Evolutionary conservation across 345 rosid genomes (phyloP), one percentile per base, ranked within the genome.

Genomic region (Raphanus raphanistrum): DNA sequence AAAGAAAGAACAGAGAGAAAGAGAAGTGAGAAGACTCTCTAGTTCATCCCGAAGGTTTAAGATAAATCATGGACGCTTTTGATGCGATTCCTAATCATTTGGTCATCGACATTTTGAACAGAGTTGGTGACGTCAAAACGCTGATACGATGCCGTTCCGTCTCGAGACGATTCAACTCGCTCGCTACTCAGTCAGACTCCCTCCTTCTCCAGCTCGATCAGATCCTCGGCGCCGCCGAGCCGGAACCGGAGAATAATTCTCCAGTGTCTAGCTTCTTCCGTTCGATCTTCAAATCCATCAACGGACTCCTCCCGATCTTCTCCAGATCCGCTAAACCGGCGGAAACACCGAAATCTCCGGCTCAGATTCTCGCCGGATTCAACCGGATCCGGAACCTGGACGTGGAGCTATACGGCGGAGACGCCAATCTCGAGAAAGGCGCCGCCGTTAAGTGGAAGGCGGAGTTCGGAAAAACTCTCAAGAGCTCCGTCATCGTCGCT

Each of bases 371-470:
- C 68, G 15, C 79, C 57, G 58, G 79, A 33, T 80, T 80, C 26
- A 55, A 75, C 16, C 79, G 82, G 76, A 80, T 80, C 76, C 79
- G 72, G 72, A 70, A 70, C 45, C 68, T 80, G 5, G 79, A 80
- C 4, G 82, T 80, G 57, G 79, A 74, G 68, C 26, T 80, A 26
- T 75, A 26, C 72, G 82, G 76, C 16, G 82, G 75, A 0, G 82
- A 80, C 9, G 79, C 75, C 5, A 80, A 64, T 38, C 72, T 80
- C 15, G 82, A 80, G 79, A 80, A 80, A 70, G 82, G 82, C 25
- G 76, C 82, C 1, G 79, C 82, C 0, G 79, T 80, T 26, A 80
- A 80, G 45, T 80, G 82, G 82, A 80, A 70, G 16, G 82, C 82
- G 12, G 76, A 75, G 58, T 80, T 80, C 66, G 82, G 82, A 0